Conservation (phyloP, 371 early-diverging fungal species). For the Mucor circinelloides region DNA sequence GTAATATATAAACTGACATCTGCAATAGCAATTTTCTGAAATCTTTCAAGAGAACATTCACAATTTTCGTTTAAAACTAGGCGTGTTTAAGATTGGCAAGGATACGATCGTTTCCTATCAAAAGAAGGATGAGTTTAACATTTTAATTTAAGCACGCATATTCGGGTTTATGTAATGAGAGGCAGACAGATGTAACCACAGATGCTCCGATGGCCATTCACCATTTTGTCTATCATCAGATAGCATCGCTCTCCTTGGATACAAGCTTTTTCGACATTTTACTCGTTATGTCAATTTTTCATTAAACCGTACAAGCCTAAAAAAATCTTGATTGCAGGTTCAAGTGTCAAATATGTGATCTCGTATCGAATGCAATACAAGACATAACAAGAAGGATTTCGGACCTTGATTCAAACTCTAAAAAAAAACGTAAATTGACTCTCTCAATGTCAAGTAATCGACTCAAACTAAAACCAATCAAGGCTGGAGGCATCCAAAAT, state of each 20-base stretch:
- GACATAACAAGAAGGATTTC: not conserved
- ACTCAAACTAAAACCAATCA: not conserved
- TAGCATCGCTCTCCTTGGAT: not conserved
- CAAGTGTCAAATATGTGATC: not conserved
- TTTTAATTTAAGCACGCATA: not conserved
- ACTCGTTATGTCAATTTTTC: not conserved
- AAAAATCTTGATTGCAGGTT: not conserved
- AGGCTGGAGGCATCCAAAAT: constrained; percentile 1
- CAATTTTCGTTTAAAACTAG: too few species aligned
- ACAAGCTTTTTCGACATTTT: not conserved
- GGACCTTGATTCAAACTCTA: not conserved
- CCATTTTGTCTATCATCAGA: not conserved
- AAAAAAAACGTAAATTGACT: not conserved
- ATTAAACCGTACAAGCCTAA: not conserved
- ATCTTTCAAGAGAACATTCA: not conserved
- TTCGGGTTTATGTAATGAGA: not conserved
- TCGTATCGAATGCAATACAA: not conserved
- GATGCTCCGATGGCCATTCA: too few species aligned
- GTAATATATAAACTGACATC: not conserved
- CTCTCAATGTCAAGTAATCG: not conserved
- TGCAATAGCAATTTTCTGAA: not conserved
- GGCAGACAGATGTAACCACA: not conserved
- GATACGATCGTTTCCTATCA: not conserved
- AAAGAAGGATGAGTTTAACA: not conserved
- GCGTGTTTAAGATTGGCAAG: not conserved